A percentile compares a stretch with the other conserved stretches of the same genome.
Evolutionary conservation across 805 yeast genomes (phyloP).

Genomic region (Pichia nanzhaoensis): DNA sequence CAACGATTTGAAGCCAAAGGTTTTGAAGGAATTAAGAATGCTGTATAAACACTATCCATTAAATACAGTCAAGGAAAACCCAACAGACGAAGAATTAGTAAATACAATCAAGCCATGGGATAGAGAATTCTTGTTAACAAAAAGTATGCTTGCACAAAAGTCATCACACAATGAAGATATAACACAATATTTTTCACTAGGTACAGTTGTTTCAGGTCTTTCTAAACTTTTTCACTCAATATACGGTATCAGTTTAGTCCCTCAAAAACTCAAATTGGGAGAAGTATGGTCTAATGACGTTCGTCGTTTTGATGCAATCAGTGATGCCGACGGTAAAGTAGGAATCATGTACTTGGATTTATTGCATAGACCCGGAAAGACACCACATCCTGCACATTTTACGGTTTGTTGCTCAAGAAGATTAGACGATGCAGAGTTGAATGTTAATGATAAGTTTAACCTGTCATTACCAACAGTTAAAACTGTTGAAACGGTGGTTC

Average conservation of each 20-base stretch:
- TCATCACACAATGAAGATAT: conserved; percentile 38
- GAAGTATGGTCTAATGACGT: conserved; percentile 91
- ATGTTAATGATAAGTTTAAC: conserved; percentile 32
- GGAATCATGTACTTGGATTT: conserved; percentile 88
- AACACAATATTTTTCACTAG: conserved; percentile 73
- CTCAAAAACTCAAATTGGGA: conserved; percentile 54
- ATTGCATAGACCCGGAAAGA: conserved; percentile 68
- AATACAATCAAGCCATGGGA: conserved; percentile 77
- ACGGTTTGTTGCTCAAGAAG: conserved; percentile 92
- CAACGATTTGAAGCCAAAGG: conserved; percentile 42
- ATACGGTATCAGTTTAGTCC: conserved; percentile 72
- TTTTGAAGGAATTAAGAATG: conserved; percentile 49
- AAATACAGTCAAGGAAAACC: conserved; percentile 14
- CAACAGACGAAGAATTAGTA: conserved; percentile 35
- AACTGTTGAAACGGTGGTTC: conserved; percentile 26
- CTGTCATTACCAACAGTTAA: conserved; percentile 28
- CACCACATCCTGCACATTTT: conserved; percentile 88
- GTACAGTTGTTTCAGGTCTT: conserved; percentile 79
- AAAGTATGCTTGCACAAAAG: conserved; percentile 28
- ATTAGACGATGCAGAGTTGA: conserved; percentile 49
- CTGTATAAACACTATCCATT: conserved; percentile 31
- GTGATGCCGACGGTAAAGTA: conserved; percentile 53
- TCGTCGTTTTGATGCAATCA: conserved; percentile 68
- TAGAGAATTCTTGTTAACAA: conserved; percentile 51
- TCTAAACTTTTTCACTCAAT: conserved; percentile 61